A percentile compares a stretch with the other conserved stretches of the same genome.
Evolutionary conservation across 495 filamentous ascomycete species (phyloP).

Genomic region (Penicillium ucsense): DNA sequence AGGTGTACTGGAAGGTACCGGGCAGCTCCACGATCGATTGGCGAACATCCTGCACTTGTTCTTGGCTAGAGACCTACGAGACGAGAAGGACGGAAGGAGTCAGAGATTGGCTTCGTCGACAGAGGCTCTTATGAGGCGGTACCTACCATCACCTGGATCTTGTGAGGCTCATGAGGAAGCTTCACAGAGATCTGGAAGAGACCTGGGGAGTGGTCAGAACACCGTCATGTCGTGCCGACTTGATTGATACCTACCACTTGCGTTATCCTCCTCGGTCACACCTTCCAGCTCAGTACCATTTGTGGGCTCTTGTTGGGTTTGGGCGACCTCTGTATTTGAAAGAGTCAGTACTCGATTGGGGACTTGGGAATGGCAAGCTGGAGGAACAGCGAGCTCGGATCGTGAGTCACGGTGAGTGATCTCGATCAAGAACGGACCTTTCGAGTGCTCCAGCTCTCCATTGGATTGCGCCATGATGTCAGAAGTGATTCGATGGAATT

Average conservation of each 20-base stretch:
- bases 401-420: background rate
- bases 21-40: constrained; percentile 93
- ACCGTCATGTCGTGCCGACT: background rate
- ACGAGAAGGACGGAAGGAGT: constrained; percentile 1
- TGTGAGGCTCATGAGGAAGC: constrained; percentile 69
- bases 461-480: constrained; percentile 33
- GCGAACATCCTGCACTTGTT: constrained; percentile 94
- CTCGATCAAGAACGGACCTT: constrained; percentile 22
- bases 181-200: constrained; percentile 76
- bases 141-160: constrained; percentile 75
- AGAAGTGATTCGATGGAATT: constrained; percentile 10
- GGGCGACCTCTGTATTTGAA: constrained; percentile 20
- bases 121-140: constrained; percentile 2
- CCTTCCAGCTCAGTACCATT: constrained; percentile 27
- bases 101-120: background rate
- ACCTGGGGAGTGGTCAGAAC: constrained; percentile 25
- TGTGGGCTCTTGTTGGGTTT: constrained; percentile 24
- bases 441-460: constrained; percentile 35
- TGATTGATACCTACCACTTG: constrained; percentile 23
- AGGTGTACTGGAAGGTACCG: constrained; percentile 92
- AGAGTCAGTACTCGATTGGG: constrained; percentile 14
- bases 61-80: constrained; percentile 73
- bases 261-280: constrained; percentile 29
- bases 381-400: too few species aligned
- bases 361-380: background rate